These are phyloP conservation scores for Cryptosporidium tyzzeri DNA, from an alignment of 169 alveolate genomes.

Conservation along the genomic window DNA sequence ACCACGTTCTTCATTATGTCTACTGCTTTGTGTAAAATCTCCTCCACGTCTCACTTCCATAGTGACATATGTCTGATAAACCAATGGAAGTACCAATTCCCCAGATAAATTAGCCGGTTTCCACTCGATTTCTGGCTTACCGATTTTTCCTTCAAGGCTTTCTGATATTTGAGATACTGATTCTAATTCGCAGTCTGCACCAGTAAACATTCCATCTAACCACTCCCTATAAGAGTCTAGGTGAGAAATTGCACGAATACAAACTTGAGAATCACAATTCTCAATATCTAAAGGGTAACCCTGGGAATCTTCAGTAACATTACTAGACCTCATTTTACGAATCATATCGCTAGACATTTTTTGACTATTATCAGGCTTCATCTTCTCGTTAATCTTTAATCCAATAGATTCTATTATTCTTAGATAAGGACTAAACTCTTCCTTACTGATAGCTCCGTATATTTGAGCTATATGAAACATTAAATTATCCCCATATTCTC, in stretches of 20 bases:
- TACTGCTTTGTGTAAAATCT: not conserved
- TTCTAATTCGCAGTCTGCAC: constrained; percentile 24
- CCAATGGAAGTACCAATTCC: constrained; percentile 50
- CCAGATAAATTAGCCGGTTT: constrained; percentile 24
- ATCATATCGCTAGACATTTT: not conserved
- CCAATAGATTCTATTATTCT: constrained; percentile 38
- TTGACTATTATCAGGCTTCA: too few relatives aligned
- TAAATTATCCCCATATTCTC: constrained; percentile 67
- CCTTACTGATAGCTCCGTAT: constrained; percentile 45
- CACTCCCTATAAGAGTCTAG: constrained; percentile 74
- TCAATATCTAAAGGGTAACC: constrained; percentile 45
- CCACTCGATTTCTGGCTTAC: constrained; percentile 40
- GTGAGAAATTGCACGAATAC: constrained; percentile 60
- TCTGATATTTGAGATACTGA: constrained; percentile 21
- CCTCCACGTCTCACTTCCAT: constrained; percentile 22
- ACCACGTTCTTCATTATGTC: not conserved
- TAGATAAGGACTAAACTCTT: constrained; percentile 38
- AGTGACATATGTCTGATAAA: constrained; percentile 57
- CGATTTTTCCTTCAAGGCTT: constrained; percentile 6
- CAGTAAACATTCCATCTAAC: constrained; percentile 34
- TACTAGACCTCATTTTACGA: not conserved
- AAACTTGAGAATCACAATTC: constrained; percentile 36
- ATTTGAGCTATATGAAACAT: constrained; percentile 69
- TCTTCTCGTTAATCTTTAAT: not conserved
- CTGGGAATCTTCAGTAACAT: not conserved